Percentiles rank a stretch among this genome's conserved stretches.
Conservation (phyloP, 495 filamentous ascomycete genomes). For the Staphylotrichum tortipilum region DNA sequence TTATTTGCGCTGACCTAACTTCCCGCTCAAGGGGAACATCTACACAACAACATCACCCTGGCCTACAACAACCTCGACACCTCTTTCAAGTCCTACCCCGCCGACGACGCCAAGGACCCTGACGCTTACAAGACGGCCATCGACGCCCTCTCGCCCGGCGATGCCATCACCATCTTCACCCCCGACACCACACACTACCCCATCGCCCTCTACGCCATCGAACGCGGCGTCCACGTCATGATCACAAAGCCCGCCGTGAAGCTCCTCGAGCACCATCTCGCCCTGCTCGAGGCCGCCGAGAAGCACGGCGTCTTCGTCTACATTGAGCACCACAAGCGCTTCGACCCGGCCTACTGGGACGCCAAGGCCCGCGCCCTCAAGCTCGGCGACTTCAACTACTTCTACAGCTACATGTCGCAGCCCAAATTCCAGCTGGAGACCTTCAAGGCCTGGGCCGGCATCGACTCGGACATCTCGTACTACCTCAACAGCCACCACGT, state of each 20-base stretch:
- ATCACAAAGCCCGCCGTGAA: slow-evolving; percentile 96
- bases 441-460: slow-evolving; percentile 92
- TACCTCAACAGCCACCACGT: slow-evolving; percentile 93
- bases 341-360: slow-evolving; percentile 85
- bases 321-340: slow-evolving; percentile 95
- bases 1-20: not conserved
- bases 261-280: slow-evolving; percentile 65
- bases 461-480: slow-evolving; percentile 86
- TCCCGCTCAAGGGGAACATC: slow-evolving; percentile 56
- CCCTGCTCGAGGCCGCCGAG: slow-evolving; percentile 60
- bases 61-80: slow-evolving; percentile 84
- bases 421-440: slow-evolving; percentile 89
- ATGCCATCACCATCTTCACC: slow-evolving; percentile 94
- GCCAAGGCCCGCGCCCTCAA: slow-evolving; percentile 63
- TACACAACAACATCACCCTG: slow-evolving; percentile 77
- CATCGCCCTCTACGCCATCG: slow-evolving; percentile 89
- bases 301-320: slow-evolving; percentile 82
- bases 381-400: slow-evolving; percentile 93
- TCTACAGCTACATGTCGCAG: slow-evolving; percentile 95
- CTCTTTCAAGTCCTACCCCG: slow-evolving; percentile 72
- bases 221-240: slow-evolving; percentile 77
- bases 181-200: slow-evolving; percentile 89
- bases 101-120: slow-evolving; percentile 60
- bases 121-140: slow-evolving; percentile 87
- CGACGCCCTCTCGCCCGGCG: slow-evolving; percentile 70